These are phyloP conservation scores for Bolboschoenus planiculmis DNA, from an alignment of 176 grass and related monocot species.

Conservation along the genomic window DNA sequence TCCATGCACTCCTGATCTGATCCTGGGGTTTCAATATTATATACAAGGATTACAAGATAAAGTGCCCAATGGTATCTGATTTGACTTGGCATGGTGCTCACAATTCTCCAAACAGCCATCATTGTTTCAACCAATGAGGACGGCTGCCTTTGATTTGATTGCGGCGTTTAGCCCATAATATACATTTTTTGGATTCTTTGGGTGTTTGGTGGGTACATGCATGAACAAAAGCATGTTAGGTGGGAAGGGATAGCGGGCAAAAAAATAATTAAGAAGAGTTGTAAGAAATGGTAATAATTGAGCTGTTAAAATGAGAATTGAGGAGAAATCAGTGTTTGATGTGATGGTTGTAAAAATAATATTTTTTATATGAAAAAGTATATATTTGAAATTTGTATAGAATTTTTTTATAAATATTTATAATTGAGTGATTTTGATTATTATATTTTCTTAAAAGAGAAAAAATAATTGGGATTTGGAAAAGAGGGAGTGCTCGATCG, in stretches of 20 bases:
- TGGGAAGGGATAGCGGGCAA: not conserved
- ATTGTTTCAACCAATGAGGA: constrained; percentile 9
- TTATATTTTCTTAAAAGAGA: too few species aligned
- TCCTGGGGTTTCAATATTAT: not conserved
- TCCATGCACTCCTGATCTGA: not conserved
- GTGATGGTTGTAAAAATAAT: too few species aligned
- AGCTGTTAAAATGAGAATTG: not conserved
- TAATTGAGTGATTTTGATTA: too few species aligned
- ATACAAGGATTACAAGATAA: not conserved
- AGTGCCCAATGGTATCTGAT: not conserved
- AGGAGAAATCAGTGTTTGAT: too few species aligned
- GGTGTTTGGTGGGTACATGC: not conserved
- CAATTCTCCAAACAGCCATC: not conserved
- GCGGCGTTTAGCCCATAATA: constrained; percentile 7
- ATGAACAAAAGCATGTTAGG: constrained; percentile 7
- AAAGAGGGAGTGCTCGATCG: not conserved
- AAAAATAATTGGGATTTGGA: not conserved
- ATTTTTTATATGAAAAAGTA: too few species aligned
- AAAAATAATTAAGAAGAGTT: not conserved
- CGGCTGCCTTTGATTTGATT: constrained; percentile 17
- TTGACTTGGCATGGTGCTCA: not conserved
- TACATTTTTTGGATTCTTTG: constrained; percentile 12
- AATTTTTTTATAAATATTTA: too few species aligned
- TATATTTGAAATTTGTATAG: too few species aligned
- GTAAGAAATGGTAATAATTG: not conserved